Conservation (phyloP, 768 basidiomycete genomes). For the Rhodotorula babjevae region DNA sequence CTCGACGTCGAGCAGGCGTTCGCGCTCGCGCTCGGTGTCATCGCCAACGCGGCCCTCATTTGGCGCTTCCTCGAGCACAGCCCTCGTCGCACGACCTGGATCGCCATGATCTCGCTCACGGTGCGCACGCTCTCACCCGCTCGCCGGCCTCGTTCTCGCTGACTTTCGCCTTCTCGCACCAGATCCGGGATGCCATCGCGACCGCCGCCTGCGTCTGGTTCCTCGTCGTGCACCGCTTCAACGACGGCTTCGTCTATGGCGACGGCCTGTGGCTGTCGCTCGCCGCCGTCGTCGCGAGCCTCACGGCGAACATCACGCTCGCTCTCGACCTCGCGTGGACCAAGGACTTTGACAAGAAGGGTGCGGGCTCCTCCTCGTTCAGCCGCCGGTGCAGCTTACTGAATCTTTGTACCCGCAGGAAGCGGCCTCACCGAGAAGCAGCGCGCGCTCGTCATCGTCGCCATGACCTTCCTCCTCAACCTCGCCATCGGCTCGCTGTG, state of each 20-base stretch:
- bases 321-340: slow-evolving; percentile 60
- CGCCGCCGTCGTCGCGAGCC: slow-evolving; percentile 65
- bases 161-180: too few species aligned
- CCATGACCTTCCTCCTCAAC: slow-evolving; percentile 68
- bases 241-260: slow-evolving; percentile 64
- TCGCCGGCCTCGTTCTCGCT: too few species aligned
- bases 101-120: slow-evolving; percentile 1
- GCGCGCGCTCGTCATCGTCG: slow-evolving; percentile 67
- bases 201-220: slow-evolving; percentile 59
- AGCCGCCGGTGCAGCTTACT: background rate
- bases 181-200: slow-evolving; percentile 60
- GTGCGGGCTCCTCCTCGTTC: background rate
- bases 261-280: slow-evolving; percentile 61
- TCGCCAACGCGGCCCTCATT: slow-evolving; percentile 66
- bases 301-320: slow-evolving; percentile 64
- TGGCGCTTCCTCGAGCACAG: slow-evolving; percentile 62
- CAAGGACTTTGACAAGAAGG: slow-evolving; percentile 54
- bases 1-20: slow-evolving; percentile 61
- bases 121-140: slow-evolving; percentile 39
- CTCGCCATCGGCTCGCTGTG: slow-evolving; percentile 67
- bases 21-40: slow-evolving; percentile 63
- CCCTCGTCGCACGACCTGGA: background rate
- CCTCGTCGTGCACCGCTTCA: slow-evolving; percentile 58
- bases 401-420: background rate
- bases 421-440: slow-evolving; percentile 71